Evolutionary conservation across 306 rosid genomes (phyloP), one percentile per base, ranked within the genome.

Genomic region (Glycine tomentella): DNA sequence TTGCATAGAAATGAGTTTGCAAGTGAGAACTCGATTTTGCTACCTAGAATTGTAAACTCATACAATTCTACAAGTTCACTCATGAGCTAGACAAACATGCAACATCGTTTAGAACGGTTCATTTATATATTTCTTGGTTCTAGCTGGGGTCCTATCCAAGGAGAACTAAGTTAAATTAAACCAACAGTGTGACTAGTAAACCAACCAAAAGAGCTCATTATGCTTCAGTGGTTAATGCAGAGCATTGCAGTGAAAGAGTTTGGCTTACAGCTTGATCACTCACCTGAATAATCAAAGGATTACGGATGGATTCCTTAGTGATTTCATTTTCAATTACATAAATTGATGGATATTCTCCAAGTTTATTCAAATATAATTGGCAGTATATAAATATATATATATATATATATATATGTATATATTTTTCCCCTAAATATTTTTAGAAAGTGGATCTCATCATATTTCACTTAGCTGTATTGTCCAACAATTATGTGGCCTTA

Each of bases 251-350:
- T 69, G 36, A 63, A 59, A 51, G 7, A 70, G 61, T 71, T 71
- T 64, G 70, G 55, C 76, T 75, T 57, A 17, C 17, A 34, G n/a
- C 56, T 63, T 78, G 56, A 55, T 73, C 48, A 48, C 12, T 49
- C 62, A 16, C 80, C 7, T 72, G 10, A 78, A 33, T 20, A 36
- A 15, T 72, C 34, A 70, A 59, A 25, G 15, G 66, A 25, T 59
- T 25, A 25, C 78, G 13, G 57, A 78, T 78, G 55, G 36, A 20
- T 73, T 80, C 53, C 17, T 16, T 15, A 2, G 72, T 48, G 49
- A 64, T 58, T 75, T 74, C 73, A 75, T 34, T 77, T 45, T 84
- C 53, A 76, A 71, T 67, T 75, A 48, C 66, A 48, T 34, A 63
- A 11, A 63, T 34, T 17, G 15, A 63, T 66, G 80, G 40, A 34